Percentiles rank a stretch among this genome's conserved stretches.
Conservation (phyloP, 495 filamentous ascomycete genomes). For the Aspergillus kassunensis region DNA sequence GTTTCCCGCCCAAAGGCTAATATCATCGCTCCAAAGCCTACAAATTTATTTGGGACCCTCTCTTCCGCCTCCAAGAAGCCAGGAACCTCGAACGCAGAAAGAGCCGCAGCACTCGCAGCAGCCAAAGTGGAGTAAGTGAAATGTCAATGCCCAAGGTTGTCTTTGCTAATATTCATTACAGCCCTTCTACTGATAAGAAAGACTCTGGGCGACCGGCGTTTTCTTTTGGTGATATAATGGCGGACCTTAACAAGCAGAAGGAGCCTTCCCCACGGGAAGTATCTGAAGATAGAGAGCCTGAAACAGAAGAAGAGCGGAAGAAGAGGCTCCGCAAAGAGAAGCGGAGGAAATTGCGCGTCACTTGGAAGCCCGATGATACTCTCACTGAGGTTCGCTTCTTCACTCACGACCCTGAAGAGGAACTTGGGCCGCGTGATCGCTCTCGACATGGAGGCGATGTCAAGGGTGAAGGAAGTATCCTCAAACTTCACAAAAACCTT, state of each 20-base stretch:
- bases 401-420: conserved; percentile 76
- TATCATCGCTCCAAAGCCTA: conserved; percentile 53
- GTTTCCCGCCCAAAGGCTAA: conserved; percentile 44
- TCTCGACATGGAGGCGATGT: conserved; percentile 68
- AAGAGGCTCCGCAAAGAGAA: conserved; percentile 77
- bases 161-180: conserved; percentile 20
- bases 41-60: conserved; percentile 54
- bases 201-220: conserved; percentile 44
- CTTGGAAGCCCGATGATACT: conserved; percentile 67
- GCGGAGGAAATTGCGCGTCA: conserved; percentile 65
- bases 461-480: conserved; percentile 72
- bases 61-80: conserved; percentile 60
- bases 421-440: conserved; percentile 63
- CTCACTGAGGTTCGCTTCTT: conserved; percentile 71
- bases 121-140: conserved; percentile 39
- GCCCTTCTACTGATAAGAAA: conserved; percentile 37
- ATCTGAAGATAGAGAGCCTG: conserved; percentile 52
- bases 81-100: conserved; percentile 52
- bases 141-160: neutral
- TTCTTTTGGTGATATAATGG: conserved; percentile 57
- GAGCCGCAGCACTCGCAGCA: conserved; percentile 44
- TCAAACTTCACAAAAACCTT: conserved; percentile 66
- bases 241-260: conserved; percentile 61
- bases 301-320: conserved; percentile 70
- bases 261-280: conserved; percentile 51